Evolutionary conservation across 495 filamentous ascomycete species (phyloP).

Genomic region (Penicillium simplicissimum): DNA sequence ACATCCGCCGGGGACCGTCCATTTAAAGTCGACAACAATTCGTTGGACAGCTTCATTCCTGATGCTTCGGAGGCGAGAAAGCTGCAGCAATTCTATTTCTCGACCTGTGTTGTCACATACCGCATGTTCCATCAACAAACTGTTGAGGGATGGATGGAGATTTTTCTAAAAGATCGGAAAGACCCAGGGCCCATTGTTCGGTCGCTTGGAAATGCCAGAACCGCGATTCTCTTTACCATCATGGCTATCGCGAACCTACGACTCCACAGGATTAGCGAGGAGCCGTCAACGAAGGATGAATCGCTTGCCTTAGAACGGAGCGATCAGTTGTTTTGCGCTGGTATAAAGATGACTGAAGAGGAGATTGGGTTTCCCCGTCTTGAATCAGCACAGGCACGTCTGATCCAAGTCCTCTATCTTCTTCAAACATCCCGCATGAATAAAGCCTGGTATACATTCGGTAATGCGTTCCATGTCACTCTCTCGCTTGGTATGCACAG

Average conservation of each 20-base stretch:
- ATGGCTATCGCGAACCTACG: not conserved
- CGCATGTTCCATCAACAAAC: not conserved
- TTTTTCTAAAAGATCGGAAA: not conserved
- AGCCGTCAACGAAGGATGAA: not conserved
- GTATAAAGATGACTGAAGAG: not conserved
- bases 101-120: not conserved
- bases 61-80: not conserved
- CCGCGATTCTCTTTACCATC: not conserved
- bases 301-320: not conserved
- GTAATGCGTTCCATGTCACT: constrained; percentile 20
- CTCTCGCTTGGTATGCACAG: constrained; percentile 8
- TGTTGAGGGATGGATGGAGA: not conserved
- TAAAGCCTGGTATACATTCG: constrained; percentile 30
- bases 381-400: constrained; percentile 25
- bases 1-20: not conserved
- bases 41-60: not conserved
- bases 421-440: constrained; percentile 30
- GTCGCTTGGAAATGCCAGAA: not conserved
- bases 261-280: not conserved
- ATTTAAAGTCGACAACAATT: not conserved
- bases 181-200: not conserved
- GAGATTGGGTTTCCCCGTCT: constrained; percentile 28
- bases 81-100: not conserved
- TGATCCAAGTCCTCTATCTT: constrained; percentile 32
- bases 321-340: not conserved